A percentile compares a stretch with the other conserved stretches of the same genome.
Evolutionary conservation across 1,284 basidiomycete genomes (phyloP).

Genomic region (Salmacisia buchloeana): DNA sequence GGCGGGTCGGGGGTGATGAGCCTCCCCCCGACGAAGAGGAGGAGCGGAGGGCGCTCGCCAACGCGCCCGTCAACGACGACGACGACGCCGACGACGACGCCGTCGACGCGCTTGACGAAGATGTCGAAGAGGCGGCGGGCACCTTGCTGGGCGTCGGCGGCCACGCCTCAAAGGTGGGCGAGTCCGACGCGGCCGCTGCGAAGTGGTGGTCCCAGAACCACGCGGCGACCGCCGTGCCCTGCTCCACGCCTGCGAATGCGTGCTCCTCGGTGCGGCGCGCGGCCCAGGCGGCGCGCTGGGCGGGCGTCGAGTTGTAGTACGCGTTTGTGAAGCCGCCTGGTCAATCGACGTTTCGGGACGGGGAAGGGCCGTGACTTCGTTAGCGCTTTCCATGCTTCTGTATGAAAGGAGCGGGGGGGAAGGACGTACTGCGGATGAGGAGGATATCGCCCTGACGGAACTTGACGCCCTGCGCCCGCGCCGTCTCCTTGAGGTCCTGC

Average conservation of each 20-base stretch:
- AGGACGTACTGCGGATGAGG: conserved; percentile 22
- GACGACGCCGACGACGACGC: too few species aligned
- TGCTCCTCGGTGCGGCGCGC: conserved; percentile 19
- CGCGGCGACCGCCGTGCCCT: conserved; percentile 36
- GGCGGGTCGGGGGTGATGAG: too few species aligned
- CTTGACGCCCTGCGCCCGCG: conserved; percentile 60
- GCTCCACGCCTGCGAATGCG: conserved; percentile 35
- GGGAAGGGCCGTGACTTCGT: not conserved
- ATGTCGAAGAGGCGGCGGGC: too few species aligned
- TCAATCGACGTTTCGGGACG: not conserved
- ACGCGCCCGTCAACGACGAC: too few species aligned
- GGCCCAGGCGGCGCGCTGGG: conserved; percentile 56
- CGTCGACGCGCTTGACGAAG: too few species aligned
- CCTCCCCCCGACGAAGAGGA: too few species aligned
- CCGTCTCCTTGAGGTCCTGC: conserved; percentile 61
- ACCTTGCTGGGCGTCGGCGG: conserved; percentile 22
- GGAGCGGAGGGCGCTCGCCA: too few species aligned
- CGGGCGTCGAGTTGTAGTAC: conserved; percentile 56
- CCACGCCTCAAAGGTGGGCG: conserved; percentile 67
- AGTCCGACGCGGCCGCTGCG: conserved; percentile 67
- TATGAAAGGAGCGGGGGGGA: not conserved
- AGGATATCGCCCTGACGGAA: conserved; percentile 35
- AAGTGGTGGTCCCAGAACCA: conserved; percentile 68
- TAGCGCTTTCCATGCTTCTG: not conserved
- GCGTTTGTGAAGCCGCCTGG: conserved; percentile 61